These are phyloP conservation scores for Talaromyces stipitatus DNA, from an alignment of 495 filamentous ascomycete genomes.

Conservation along the genomic window DNA sequence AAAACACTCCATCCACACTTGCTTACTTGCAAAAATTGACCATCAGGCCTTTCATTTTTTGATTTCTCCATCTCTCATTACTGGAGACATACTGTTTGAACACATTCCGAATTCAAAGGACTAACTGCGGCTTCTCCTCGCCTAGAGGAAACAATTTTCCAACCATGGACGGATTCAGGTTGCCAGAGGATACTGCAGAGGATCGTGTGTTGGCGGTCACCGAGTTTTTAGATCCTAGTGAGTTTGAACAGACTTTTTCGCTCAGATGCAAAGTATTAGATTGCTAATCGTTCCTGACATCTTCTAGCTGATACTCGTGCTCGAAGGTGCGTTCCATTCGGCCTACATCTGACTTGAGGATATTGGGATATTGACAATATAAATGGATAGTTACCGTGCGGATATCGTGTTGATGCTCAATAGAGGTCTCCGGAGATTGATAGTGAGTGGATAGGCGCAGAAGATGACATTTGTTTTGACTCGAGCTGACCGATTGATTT, in stretches of 20 bases:
- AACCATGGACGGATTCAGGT: conserved; percentile 62
- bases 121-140: neutral
- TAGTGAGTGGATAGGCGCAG: conserved; percentile 26
- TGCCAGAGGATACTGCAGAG: conserved; percentile 73
- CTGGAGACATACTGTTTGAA: too few species aligned
- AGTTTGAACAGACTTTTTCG: conserved; percentile 15
- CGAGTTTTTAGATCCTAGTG: conserved; percentile 84
- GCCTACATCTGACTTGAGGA: neutral
- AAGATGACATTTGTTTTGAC: neutral
- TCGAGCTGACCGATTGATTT: neutral
- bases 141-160: conserved; percentile 1
- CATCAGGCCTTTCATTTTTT: neutral
- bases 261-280: neutral
- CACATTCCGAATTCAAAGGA: too few species aligned
- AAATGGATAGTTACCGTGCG: conserved; percentile 55
- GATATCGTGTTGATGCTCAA: conserved; percentile 92
- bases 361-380: neutral
- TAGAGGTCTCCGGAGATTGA: conserved; percentile 66
- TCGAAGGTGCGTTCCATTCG: conserved; percentile 43
- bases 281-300: conserved; percentile 16
- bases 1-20: neutral
- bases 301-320: conserved; percentile 39
- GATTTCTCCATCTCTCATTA: too few species aligned
- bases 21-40: neutral
- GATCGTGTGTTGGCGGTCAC: conserved; percentile 73